Conservation (phyloP, 139 green algal species). For the Zygnema cylindricum region DNA sequence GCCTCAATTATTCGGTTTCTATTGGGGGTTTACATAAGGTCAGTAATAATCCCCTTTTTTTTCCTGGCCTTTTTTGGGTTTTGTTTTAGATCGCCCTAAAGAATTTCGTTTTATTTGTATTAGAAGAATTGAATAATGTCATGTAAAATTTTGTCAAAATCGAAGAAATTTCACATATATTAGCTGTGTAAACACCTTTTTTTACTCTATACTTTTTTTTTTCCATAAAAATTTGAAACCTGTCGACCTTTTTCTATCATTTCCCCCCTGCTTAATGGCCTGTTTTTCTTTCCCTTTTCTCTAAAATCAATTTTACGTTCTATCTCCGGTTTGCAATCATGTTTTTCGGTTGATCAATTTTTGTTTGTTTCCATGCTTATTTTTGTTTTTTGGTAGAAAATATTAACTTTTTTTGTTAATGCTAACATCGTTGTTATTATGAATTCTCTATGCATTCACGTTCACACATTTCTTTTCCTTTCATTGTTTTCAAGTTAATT, state of each 20-base stretch:
- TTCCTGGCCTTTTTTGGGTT: not conserved
- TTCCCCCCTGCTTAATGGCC: not conserved
- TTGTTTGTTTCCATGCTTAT: too few relatives aligned
- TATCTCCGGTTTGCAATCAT: not conserved
- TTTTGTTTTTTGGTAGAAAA: too few relatives aligned
- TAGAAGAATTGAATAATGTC: not conserved
- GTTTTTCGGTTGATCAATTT: too few relatives aligned
- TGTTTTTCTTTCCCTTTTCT: not conserved
- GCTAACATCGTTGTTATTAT: too few relatives aligned
- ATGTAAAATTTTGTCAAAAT: not conserved
- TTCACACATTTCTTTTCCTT: too few relatives aligned
- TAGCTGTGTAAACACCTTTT: not conserved
- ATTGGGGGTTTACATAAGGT: constrained; percentile 26
- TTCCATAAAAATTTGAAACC: not conserved
- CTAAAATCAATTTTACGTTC: not conserved
- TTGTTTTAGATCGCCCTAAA: not conserved
- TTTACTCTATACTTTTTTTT: not conserved
- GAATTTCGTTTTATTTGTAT: constrained; percentile 3
- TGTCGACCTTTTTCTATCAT: not conserved
- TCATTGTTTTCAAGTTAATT: too few relatives aligned
- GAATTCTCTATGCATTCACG: too few relatives aligned
- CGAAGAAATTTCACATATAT: constrained; percentile 1
- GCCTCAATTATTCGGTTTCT: not conserved
- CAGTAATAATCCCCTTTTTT: not conserved
- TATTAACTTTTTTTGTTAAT: too few relatives aligned